Evolutionary conservation across 2,329 filamentous ascomycete genomes (phyloP).

Genomic region (Cercospora beticola): DNA sequence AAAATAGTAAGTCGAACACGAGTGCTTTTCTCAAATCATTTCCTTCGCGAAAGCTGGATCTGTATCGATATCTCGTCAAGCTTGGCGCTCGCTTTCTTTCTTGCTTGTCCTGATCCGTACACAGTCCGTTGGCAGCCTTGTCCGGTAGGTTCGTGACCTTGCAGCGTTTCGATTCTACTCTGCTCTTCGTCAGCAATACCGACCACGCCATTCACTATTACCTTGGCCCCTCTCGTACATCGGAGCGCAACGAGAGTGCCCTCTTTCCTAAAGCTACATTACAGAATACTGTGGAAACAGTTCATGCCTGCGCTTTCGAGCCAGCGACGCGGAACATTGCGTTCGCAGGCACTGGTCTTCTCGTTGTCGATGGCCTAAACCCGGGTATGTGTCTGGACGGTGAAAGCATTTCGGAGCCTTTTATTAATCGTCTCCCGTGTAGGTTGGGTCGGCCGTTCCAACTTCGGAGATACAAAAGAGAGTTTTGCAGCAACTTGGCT

Average conservation of each 20-base stretch:
- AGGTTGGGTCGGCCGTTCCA: not conserved
- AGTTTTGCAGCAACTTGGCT: slow-evolving; percentile 19
- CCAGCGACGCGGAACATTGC: slow-evolving; percentile 1
- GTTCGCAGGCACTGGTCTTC: slow-evolving; percentile 2
- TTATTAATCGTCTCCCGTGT: not conserved
- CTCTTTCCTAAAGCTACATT: not conserved
- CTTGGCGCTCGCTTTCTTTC: not conserved
- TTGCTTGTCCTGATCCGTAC: not conserved
- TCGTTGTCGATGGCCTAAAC: not conserved
- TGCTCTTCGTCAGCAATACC: slow-evolving; percentile 3
- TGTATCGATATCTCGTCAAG: not conserved
- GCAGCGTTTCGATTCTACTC: not conserved
- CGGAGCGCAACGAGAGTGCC: not conserved
- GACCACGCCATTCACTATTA: not conserved
- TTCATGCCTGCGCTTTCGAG: slow-evolving; percentile 18
- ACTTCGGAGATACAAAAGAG: slow-evolving; percentile 9
- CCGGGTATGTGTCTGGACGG: not conserved
- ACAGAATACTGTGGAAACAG: not conserved
- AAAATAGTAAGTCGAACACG: not conserved
- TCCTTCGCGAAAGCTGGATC: not conserved
- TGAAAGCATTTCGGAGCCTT: not conserved
- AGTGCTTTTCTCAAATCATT: not conserved
- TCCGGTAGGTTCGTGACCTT: slow-evolving; percentile 3
- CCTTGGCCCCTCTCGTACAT: not conserved
- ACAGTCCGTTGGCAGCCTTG: slow-evolving; percentile 2